phyloP scores from a whole-genome alignment of 1,284 basidiomycete species.

The Ceratobasidium sp. region DNA sequence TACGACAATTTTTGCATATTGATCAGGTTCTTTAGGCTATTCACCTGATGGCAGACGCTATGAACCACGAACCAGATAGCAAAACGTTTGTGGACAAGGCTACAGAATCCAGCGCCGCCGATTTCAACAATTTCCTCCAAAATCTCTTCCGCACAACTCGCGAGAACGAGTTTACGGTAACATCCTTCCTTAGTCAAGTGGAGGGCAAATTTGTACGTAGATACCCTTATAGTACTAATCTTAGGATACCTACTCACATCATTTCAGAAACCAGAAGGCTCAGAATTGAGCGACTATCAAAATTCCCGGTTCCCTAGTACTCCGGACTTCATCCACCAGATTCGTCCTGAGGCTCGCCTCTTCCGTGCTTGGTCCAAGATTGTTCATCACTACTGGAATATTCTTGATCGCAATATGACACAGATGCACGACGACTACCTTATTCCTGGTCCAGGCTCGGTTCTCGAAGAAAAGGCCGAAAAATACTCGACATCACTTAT shows the following conservation, averaged over 20 bases:
- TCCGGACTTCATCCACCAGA: conserved; percentile 1
- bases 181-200: conserved; percentile 25
- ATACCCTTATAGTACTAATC: too few relatives aligned
- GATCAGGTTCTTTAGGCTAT: too few relatives aligned
- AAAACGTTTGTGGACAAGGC: conserved; percentile 86
- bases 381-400: conserved; percentile 87
- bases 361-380: conserved; percentile 80
- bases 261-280: conserved; percentile 1
- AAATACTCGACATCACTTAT: conserved; percentile 89
- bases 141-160: conserved; percentile 8
- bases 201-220: conserved; percentile 35
- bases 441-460: conserved; percentile 30
- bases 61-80: conserved; percentile 67
- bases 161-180: conserved; percentile 22
- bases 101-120: conserved; percentile 14
- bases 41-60: conserved; percentile 38
- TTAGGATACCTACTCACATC: too few relatives aligned
- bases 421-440: conserved; percentile 38
- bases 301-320: conserved; percentile 33
- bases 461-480: too few relatives aligned
- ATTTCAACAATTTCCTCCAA: conserved; percentile 14
- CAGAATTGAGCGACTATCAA: conserved; percentile 31
- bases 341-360: conserved; percentile 55
- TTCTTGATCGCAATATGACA: conserved; percentile 62
- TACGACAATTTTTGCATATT: too few relatives aligned